These are phyloP conservation scores for Beta lomatogona DNA, from an alignment of 179 eudicot species.

Conservation along the genomic window DNA sequence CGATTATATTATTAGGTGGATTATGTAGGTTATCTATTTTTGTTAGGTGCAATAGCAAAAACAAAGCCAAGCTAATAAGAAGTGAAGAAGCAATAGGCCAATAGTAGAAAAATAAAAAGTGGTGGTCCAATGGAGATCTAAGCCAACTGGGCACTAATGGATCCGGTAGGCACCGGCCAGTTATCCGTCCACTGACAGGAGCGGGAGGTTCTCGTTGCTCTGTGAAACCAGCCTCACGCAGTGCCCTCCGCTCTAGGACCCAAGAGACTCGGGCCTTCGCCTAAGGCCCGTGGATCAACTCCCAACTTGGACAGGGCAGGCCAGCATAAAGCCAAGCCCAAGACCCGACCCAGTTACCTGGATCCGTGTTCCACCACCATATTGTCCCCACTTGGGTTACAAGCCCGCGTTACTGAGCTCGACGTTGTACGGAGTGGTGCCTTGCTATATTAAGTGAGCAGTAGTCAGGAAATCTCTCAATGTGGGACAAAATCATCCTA, in stretches of 20 bases:
- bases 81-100: too few relatives aligned
- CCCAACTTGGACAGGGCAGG: background rate
- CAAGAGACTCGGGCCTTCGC: background rate
- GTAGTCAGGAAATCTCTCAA: fast-evolving
- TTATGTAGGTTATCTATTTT: too few relatives aligned
- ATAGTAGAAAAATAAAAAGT: background rate
- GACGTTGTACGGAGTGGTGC: background rate
- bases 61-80: too few relatives aligned
- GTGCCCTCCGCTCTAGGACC: background rate
- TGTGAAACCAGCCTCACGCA: constrained; percentile 10
- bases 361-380: background rate
- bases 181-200: constrained; percentile 11
- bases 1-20: too few relatives aligned
- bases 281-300: background rate
- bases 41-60: too few relatives aligned
- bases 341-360: background rate
- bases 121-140: background rate
- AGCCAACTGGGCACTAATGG: background rate
- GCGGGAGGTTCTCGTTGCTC: constrained; percentile 1
- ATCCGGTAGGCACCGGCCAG: background rate
- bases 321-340: background rate
- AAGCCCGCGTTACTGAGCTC: constrained; percentile 3
- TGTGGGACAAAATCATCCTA: background rate
- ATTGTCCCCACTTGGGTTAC: background rate
- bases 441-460: background rate